Evolutionary conservation across 192 early-diverging fungal species (phyloP).

Genomic region (Obelidium mucronatum): DNA sequence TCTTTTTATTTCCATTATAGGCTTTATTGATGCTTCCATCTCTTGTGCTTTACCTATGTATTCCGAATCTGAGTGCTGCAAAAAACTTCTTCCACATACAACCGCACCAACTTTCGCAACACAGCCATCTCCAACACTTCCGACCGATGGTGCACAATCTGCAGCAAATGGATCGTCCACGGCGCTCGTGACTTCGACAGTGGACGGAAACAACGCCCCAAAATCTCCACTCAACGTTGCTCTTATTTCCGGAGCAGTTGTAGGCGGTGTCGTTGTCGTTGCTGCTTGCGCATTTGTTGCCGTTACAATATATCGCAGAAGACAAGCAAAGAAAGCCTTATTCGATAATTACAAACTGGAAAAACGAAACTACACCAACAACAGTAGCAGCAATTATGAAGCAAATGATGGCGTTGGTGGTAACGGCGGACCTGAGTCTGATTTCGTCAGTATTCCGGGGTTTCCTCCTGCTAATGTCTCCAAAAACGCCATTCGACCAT

Average conservation of each 20-base stretch:
- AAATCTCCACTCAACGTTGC: not conserved
- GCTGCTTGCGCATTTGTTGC: not conserved
- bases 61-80: not conserved
- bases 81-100: not conserved
- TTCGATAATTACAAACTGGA: constrained; percentile 8
- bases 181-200: not conserved
- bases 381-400: too few species aligned
- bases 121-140: too few species aligned
- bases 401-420: too few species aligned
- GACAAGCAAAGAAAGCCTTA: not conserved
- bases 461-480: not conserved
- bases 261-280: too few species aligned
- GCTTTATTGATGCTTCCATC: not conserved
- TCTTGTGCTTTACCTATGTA: not conserved
- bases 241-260: not conserved
- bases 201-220: too few species aligned
- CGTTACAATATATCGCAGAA: not conserved
- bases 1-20: not conserved
- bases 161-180: not conserved
- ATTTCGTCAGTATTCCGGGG: too few species aligned
- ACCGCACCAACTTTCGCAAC: not conserved
- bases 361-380: too few species aligned
- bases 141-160: not conserved
- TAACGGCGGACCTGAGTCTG: too few species aligned
- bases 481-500: not conserved